These are phyloP conservation scores for Euryodendron excelsum DNA, from an alignment of 148 eudicot species.

Conservation along the genomic window DNA sequence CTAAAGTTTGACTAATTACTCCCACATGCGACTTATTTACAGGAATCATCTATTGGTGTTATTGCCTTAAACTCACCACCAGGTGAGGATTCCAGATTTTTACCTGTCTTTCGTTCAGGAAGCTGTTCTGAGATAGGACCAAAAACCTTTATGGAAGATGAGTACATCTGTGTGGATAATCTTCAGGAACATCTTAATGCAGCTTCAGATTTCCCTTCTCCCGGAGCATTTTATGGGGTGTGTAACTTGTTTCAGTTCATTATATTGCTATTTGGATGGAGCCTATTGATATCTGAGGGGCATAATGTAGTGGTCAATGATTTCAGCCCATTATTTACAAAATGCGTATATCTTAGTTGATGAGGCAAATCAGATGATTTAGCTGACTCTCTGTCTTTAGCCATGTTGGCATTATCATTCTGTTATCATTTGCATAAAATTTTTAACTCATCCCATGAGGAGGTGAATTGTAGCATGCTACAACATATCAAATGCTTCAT, in stretches of 20 bases:
- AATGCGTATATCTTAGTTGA: not conserved
- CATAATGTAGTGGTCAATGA: no score
- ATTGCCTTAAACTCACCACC: constrained; percentile 31
- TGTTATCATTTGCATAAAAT: not conserved
- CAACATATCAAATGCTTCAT: not conserved
- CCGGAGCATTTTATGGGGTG: constrained; percentile 77
- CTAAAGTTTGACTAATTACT: constrained; percentile 4
- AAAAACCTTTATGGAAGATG: constrained; percentile 64
- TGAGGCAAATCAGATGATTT: constrained; percentile 5
- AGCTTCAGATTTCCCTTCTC: constrained; percentile 35
- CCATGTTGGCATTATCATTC: not conserved
- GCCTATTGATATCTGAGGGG: not conserved
- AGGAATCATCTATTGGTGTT: constrained; percentile 33
- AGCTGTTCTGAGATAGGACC: constrained; percentile 74
- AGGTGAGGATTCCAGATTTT: constrained; percentile 33
- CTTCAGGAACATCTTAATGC: constrained; percentile 40
- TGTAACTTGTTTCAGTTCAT: constrained; percentile 22
- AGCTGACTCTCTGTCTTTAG: not conserved
- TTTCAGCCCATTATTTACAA: not conserved
- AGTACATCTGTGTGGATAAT: constrained; percentile 57
- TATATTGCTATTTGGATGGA: not conserved
- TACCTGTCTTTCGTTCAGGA: constrained; percentile 54
- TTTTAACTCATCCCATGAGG: not conserved
- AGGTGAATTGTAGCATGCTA: not conserved
- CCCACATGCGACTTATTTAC: not conserved